Conservation (phyloP, 306 rosid genomes). For the Gastrolobium villosum region DNA sequence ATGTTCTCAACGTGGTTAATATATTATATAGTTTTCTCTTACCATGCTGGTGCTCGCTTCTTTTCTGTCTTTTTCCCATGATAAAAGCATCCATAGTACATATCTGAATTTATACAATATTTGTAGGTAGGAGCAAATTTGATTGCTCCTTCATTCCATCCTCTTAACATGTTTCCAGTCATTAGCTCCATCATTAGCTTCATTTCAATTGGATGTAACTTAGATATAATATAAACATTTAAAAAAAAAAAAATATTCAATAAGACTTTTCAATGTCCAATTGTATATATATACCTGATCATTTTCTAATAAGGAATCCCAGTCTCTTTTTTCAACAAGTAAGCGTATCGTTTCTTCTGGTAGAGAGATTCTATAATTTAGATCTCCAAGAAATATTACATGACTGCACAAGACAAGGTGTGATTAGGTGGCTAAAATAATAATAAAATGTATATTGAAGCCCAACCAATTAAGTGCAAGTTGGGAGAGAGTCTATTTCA, state of each 20-base stretch:
- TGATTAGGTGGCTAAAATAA: slow-evolving; percentile 36
- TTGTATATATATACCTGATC: slow-evolving; percentile 74
- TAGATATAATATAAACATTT: not conserved
- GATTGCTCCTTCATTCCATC: slow-evolving; percentile 83
- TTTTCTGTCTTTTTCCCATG: slow-evolving; percentile 61
- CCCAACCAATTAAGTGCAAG: slow-evolving; percentile 38
- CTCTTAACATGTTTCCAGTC: slow-evolving; percentile 68
- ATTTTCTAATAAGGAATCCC: slow-evolving; percentile 73
- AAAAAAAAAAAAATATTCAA: not conserved
- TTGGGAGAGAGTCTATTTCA: slow-evolving; percentile 23
- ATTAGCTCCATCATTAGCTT: slow-evolving; percentile 76
- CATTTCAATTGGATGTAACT: slow-evolving; percentile 45
- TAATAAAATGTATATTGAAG: not conserved
- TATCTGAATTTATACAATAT: slow-evolving; percentile 80
- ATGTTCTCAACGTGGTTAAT: slow-evolving; percentile 14
- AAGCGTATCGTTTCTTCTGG: slow-evolving; percentile 78
- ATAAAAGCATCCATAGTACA: slow-evolving; percentile 63
- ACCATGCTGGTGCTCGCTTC: slow-evolving; percentile 92
- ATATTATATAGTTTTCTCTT: slow-evolving; percentile 1
- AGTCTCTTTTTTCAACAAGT: slow-evolving; percentile 64
- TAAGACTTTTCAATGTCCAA: not conserved
- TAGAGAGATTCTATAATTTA: slow-evolving; percentile 83
- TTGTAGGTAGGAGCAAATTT: slow-evolving; percentile 91
- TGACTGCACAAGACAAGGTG: slow-evolving; percentile 61
- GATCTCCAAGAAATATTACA: slow-evolving; percentile 86